Base-by-base conservation (phyloP, 1,139 yeast genomes). In the Zhuliangozyma blackwelliae region DNA sequence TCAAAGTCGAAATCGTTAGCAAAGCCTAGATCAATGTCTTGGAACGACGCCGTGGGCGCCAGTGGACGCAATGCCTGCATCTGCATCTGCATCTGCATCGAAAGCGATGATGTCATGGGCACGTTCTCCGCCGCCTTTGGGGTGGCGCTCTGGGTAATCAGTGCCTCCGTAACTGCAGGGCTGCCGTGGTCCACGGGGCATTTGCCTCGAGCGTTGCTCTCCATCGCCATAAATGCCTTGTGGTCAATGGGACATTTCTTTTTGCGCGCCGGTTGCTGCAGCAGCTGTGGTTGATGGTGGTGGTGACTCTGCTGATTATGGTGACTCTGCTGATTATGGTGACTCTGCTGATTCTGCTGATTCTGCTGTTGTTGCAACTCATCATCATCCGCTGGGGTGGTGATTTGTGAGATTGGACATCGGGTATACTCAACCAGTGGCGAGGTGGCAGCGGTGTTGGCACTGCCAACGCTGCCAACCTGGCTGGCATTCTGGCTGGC, bases 231-330 rank as follows among this genome's bases (percentile, higher is more conserved):
- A 29, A 45, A 40, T 19, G 52, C 37, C 3, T 52, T 47, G 42
- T 63, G 68, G 40, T 60, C 63, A 44, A 63, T 57, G 5, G 70
- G 69, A 46, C 68, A 64, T 40, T 58, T 60, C 12, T 62, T 47
- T 35, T 51, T 37, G 26, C 39, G 40, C 13, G 32, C 31, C 21
- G 31, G 32, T 16, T 16, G 16, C 16, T 16, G 16, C 16, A 3
- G 16, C 11, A 16, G 16, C 16, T 3, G 16, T 16, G 16, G 16
- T 16, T 16, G 16, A 4, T 16, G 16, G 16, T 16, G 16, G 16
- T 16, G 16, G 3, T 16, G 16, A 4, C 4, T 3, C 4, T 16
- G 16, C 16, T 16, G 16, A 16, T 16, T 3, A 16, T 16, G 16
- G 3, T 16, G 16, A 4, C 16, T 16, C 16, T 16, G 16, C 16